Conservation (phyloP, 2,329 filamentous ascomycete species). For the Pezicula neosporulosa region DNA sequence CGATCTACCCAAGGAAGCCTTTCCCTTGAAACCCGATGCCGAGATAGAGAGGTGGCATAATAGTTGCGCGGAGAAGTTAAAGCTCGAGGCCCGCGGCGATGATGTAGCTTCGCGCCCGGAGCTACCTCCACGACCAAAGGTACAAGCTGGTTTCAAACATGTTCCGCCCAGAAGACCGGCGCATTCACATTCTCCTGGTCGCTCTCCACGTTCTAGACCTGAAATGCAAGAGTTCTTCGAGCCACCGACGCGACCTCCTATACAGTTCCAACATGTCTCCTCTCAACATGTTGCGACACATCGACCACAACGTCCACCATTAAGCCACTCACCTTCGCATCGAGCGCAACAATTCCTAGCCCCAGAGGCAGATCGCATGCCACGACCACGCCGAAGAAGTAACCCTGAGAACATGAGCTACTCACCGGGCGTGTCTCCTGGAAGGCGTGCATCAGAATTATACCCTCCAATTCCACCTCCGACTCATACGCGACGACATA, state of each 20-base stretch:
- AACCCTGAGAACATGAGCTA: conserved; percentile 23
- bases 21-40: conserved; percentile 69
- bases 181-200: conserved; percentile 11
- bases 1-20: conserved; percentile 56
- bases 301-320: conserved; percentile 21
- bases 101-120: conserved; percentile 22
- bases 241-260: background rate
- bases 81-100: conserved; percentile 48
- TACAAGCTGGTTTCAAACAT: conserved; percentile 21
- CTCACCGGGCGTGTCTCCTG: conserved; percentile 17
- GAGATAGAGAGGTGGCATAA: conserved; percentile 88
- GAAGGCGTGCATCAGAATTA: conserved; percentile 23
- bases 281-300: conserved; percentile 18
- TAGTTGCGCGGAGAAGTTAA: conserved; percentile 66
- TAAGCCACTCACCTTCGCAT: conserved; percentile 26
- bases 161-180: conserved; percentile 16
- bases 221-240: conserved; percentile 5
- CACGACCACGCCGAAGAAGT: conserved; percentile 19
- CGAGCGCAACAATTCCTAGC: conserved; percentile 37
- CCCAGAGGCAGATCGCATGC: conserved; percentile 27
- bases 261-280: conserved; percentile 13
- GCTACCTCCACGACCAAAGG: conserved; percentile 24
- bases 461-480: conserved; percentile 32
- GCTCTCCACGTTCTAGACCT: conserved; percentile 9
- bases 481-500: conserved; percentile 39